phyloP scores from a whole-genome alignment of 192 early-diverging fungal species.

The Entomortierella chlamydospora region DNA sequence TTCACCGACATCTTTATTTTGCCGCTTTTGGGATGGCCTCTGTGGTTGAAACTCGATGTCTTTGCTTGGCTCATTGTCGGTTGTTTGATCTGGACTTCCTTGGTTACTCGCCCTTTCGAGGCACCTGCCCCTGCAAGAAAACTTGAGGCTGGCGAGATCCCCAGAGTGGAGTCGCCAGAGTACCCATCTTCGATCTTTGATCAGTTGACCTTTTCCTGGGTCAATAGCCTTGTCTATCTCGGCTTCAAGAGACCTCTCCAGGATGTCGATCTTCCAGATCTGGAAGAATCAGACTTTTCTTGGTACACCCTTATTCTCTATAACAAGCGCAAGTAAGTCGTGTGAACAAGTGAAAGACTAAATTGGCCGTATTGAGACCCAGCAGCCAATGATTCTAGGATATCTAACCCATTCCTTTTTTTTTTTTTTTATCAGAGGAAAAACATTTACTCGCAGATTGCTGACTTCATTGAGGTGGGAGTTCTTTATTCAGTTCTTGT shows the following conservation, averaged over 20 bases:
- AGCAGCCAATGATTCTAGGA: not conserved
- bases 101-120: slow-evolving; percentile 19
- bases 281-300: slow-evolving; percentile 59
- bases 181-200: slow-evolving; percentile 38
- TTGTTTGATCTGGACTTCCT: slow-evolving; percentile 24
- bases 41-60: slow-evolving; percentile 18
- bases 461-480: slow-evolving; percentile 23
- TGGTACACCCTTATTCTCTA: slow-evolving; percentile 6
- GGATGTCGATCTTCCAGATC: slow-evolving; percentile 68
- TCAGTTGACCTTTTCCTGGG: slow-evolving; percentile 47
- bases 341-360: not conserved
- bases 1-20: not conserved
- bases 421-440: not conserved
- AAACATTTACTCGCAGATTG: slow-evolving; percentile 27
- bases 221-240: slow-evolving; percentile 51
- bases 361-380: not conserved
- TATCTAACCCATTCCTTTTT: not conserved
- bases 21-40: slow-evolving; percentile 9
- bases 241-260: slow-evolving; percentile 69
- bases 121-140: not conserved
- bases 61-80: not conserved
- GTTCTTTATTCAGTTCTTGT: slow-evolving; percentile 34
- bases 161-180: slow-evolving; percentile 22
- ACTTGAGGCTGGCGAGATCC: slow-evolving; percentile 21
- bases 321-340: not conserved